phyloP scores from a whole-genome alignment of 169 alveolate species.

The Plasmodium sp. region DNA sequence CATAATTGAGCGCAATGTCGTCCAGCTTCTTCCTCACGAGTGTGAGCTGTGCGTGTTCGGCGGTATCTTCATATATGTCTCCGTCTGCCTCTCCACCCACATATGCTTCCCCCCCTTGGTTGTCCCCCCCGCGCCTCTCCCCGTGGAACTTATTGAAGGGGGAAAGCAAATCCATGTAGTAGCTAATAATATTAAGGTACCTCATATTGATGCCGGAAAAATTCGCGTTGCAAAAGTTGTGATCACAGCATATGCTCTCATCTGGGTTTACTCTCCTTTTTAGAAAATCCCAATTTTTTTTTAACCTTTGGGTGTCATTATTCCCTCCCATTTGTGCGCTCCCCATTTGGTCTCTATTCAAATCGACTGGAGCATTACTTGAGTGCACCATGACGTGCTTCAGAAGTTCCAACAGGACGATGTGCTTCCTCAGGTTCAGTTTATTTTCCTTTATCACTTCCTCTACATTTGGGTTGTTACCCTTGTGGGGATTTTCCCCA shows the following conservation, averaged over 20 bases:
- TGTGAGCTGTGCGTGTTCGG: not conserved
- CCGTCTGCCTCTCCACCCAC: not conserved
- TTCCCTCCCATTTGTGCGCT: not conserved
- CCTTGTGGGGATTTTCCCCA: not conserved
- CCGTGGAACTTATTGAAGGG: slow-evolving; percentile 31
- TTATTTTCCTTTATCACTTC: slow-evolving; percentile 14
- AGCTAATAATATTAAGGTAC: slow-evolving; percentile 43
- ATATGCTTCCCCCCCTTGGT: not conserved
- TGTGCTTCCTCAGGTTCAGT: slow-evolving; percentile 32
- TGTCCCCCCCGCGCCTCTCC: not conserved
- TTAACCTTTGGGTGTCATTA: not conserved
- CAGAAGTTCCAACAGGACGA: slow-evolving; percentile 14
- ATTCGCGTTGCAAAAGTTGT: not conserved
- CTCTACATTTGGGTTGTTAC: not conserved
- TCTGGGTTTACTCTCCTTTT: not conserved
- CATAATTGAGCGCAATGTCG: slow-evolving; percentile 40
- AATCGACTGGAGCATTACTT: not conserved
- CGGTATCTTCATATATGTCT: not conserved
- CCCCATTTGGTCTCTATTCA: not conserved
- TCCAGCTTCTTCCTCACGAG: slow-evolving; percentile 18
- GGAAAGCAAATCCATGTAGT: slow-evolving; percentile 34
- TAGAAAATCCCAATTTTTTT: not conserved
- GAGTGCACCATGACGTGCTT: slow-evolving; percentile 36
- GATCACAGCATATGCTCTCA: not conserved
- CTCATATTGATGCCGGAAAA: not conserved